Evolutionary conservation across 2,329 filamentous ascomycete genomes (phyloP).

Genomic region (Fusarium sp.): DNA sequence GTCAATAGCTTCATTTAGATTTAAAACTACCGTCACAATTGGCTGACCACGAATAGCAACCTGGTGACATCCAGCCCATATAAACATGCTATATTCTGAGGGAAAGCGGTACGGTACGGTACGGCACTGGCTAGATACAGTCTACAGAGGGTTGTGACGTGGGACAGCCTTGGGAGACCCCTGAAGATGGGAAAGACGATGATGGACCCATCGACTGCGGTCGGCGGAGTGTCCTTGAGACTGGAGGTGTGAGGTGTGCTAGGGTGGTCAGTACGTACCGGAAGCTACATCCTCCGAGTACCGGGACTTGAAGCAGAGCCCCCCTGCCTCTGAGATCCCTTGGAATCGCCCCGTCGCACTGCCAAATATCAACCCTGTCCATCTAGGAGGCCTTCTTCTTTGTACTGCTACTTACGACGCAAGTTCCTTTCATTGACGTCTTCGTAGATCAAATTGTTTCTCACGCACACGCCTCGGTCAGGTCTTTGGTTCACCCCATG

Average conservation of each 20-base stretch:
- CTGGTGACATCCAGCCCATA: constrained; percentile 7
- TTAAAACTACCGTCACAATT: not conserved
- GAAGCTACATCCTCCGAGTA: not conserved
- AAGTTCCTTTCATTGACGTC: not conserved
- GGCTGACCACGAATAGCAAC: constrained; percentile 8
- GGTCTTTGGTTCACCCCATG: constrained; percentile 14
- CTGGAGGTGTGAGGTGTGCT: not conserved
- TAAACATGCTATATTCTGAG: not conserved
- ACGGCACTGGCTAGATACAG: constrained; percentile 6
- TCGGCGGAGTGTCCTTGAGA: constrained; percentile 10
- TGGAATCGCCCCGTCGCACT: not conserved
- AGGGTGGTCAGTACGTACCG: constrained; percentile 1
- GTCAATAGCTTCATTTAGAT: constrained; percentile 6
- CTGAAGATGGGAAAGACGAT: constrained; percentile 16
- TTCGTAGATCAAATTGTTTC: constrained; percentile 25
- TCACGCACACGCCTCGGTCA: constrained; percentile 16
- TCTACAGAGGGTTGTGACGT: constrained; percentile 22
- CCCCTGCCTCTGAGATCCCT: not conserved
- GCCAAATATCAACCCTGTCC: not conserved
- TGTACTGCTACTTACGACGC: constrained; percentile 9
- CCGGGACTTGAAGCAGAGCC: not conserved
- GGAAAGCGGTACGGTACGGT: not conserved
- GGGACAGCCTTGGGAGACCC: constrained; percentile 27
- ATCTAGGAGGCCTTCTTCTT: not conserved
- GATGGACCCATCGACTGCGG: constrained; percentile 24